Evolutionary conservation across 1,139 yeast genomes (phyloP).

Genomic region (Hansenula lynferdii): DNA sequence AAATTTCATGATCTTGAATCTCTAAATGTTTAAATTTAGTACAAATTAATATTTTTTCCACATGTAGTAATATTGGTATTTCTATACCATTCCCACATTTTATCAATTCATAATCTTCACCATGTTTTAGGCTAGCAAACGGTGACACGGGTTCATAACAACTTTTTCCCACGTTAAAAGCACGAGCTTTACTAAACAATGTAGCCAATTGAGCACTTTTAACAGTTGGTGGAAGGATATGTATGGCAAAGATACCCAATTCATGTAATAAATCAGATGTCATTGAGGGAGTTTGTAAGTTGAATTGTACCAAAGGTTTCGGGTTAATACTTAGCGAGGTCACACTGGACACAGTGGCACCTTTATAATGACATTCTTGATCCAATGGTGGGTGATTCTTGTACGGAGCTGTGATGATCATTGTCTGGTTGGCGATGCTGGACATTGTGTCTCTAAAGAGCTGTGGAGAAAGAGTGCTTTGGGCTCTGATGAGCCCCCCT

Average conservation of each 20-base stretch:
- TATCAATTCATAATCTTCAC: constrained; percentile 20
- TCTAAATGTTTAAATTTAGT: constrained; percentile 45
- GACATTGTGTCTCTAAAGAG: constrained; percentile 33
- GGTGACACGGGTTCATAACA: constrained; percentile 11
- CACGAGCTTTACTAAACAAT: constrained; percentile 56
- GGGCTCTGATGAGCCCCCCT: too few species aligned
- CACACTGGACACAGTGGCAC: constrained; percentile 80
- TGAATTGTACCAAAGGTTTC: constrained; percentile 70
- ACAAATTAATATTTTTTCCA: constrained; percentile 66
- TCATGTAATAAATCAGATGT: constrained; percentile 64
- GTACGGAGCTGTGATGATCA: constrained; percentile 34
- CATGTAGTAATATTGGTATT: constrained; percentile 52
- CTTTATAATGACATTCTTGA: constrained; percentile 30
- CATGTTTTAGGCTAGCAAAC: constrained; percentile 29
- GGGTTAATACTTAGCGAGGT: constrained; percentile 75
- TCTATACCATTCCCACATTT: constrained; percentile 24
- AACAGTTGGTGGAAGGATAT: constrained; percentile 57
- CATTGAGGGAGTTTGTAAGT: constrained; percentile 75
- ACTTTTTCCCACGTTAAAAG: constrained; percentile 15
- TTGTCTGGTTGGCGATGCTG: constrained; percentile 33
- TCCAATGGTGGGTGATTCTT: constrained; percentile 16
- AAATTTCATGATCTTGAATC: constrained; percentile 80
- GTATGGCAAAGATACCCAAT: constrained; percentile 60
- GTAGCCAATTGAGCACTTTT: constrained; percentile 51
- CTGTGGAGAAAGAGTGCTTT: constrained; percentile 16